These are phyloP conservation scores for Juncus inflexus DNA, from an alignment of 176 grass and related monocot species.

Conservation along the genomic window DNA sequence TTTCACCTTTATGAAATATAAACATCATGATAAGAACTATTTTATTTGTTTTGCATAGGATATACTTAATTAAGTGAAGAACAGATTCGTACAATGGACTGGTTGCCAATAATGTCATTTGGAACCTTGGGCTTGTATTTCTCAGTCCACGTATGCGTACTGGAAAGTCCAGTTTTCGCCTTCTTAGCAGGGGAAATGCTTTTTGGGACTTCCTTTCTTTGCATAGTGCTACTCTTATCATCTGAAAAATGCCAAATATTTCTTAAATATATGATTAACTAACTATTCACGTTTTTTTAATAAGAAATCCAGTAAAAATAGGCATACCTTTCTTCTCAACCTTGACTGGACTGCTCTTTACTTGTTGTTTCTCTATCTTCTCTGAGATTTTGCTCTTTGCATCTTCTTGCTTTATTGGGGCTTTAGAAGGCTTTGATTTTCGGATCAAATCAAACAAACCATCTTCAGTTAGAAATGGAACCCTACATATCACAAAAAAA, in stretches of 20 bases:
- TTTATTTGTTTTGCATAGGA: constrained; percentile 11
- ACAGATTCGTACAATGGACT: constrained; percentile 74
- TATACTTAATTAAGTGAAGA: constrained; percentile 32
- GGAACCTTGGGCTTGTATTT: constrained; percentile 93
- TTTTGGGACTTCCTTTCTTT: constrained; percentile 51
- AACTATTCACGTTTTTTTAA: not conserved
- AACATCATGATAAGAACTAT: too few relatives aligned
- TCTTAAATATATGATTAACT: constrained; percentile 8
- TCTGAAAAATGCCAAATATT: constrained; percentile 42
- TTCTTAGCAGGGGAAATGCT: constrained; percentile 46
- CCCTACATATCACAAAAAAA: constrained; percentile 40
- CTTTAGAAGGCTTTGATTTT: constrained; percentile 76
- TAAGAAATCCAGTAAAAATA: constrained; percentile 6
- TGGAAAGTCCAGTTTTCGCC: constrained; percentile 37
- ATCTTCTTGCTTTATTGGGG: constrained; percentile 30
- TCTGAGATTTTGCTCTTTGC: constrained; percentile 40
- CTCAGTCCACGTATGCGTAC: constrained; percentile 88
- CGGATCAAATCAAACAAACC: constrained; percentile 90
- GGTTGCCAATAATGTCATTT: constrained; percentile 95
- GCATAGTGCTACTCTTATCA: constrained; percentile 34
- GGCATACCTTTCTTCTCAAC: constrained; percentile 58
- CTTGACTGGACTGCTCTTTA: constrained; percentile 58
- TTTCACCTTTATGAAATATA: constrained; percentile 58
- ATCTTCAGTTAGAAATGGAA: constrained; percentile 89
- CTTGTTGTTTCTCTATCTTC: constrained; percentile 47